phyloP scores from a whole-genome alignment of 2,329 filamentous ascomycete genomes.

The Aschersonia sp. region DNA sequence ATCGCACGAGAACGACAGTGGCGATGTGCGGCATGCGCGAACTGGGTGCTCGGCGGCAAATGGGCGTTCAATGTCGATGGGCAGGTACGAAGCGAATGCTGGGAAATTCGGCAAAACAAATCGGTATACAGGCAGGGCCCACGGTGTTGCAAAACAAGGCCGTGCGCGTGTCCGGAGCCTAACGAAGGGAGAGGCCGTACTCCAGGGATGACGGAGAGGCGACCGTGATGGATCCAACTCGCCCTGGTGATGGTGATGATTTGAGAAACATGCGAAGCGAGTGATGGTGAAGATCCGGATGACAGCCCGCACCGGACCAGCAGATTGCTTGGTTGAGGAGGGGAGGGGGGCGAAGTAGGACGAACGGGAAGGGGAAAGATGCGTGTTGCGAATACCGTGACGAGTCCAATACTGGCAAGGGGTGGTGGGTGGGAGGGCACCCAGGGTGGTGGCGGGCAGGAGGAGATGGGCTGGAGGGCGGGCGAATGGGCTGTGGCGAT shows the following conservation, averaged over 20 bases:
- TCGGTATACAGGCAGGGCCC: too few species aligned
- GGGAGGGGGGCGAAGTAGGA: neutral
- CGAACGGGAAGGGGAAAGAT: neutral
- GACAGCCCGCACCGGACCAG: neutral
- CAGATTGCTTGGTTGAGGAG: neutral
- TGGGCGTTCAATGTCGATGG: neutral
- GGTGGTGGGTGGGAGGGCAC: too few species aligned
- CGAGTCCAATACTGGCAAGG: too few species aligned
- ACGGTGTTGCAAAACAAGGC: neutral
- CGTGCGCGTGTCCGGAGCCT: neutral
- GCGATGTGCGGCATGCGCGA: neutral
- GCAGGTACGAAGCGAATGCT: neutral
- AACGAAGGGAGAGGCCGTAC: too few species aligned
- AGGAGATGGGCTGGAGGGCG: neutral
- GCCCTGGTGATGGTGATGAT: neutral
- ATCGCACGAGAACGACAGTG: neutral
- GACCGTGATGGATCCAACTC: neutral
- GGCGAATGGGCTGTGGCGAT: neutral
- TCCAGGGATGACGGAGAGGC: neutral
- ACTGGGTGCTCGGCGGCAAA: neutral
- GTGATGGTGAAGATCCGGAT: neutral
- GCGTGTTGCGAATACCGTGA: too few species aligned
- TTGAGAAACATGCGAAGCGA: neutral
- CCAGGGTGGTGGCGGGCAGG: neutral
- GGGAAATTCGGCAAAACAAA: neutral